Evolutionary conservation across 108 stramenopile species (phyloP).

Genomic region (Cyclotella choctawhatcheeana): DNA sequence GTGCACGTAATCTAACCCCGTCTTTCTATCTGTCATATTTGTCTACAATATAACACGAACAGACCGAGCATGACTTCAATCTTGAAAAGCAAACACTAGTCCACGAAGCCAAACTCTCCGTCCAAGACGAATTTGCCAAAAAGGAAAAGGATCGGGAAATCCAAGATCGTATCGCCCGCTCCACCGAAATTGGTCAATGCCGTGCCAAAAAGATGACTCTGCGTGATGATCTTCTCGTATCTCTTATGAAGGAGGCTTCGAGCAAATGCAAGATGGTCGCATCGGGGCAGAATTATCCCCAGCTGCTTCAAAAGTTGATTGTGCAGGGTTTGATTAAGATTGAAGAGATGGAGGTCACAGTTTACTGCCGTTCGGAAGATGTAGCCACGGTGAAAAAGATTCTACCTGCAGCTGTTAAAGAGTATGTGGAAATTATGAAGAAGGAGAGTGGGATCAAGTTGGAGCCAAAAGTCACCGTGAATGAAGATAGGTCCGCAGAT

Average conservation of each 20-base stretch:
- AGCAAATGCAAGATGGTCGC: constrained; percentile 84
- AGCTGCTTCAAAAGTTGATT: constrained; percentile 94
- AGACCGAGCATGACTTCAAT: constrained; percentile 98
- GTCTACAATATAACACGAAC: not conserved
- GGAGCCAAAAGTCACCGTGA: constrained; percentile 81
- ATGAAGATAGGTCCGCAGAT: constrained; percentile 69
- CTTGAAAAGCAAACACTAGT: constrained; percentile 99
- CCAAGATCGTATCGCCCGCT: constrained; percentile 93
- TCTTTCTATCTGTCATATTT: not conserved
- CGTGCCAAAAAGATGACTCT: constrained; percentile 98
- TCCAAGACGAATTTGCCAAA: constrained; percentile 97
- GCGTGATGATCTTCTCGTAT: constrained; percentile 92
- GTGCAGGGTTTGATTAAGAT: constrained; percentile 99
- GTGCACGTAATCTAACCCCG: not conserved
- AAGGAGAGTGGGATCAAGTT: constrained; percentile 87
- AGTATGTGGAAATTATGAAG: constrained; percentile 95
- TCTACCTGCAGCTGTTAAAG: constrained; percentile 81
- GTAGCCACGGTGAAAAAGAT: constrained; percentile 76
- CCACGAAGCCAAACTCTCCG: constrained; percentile 96
- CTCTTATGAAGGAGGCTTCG: constrained; percentile 75
- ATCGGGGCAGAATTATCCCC: constrained; percentile 89
- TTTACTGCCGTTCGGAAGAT: constrained; percentile 93
- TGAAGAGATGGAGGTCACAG: constrained; percentile 92
- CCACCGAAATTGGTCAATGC: constrained; percentile 93
- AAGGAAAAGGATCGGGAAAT: constrained; percentile 97